Evolutionary conservation across 352 stramenopile genomes (phyloP).

Genomic region (Peronospora destructor): DNA sequence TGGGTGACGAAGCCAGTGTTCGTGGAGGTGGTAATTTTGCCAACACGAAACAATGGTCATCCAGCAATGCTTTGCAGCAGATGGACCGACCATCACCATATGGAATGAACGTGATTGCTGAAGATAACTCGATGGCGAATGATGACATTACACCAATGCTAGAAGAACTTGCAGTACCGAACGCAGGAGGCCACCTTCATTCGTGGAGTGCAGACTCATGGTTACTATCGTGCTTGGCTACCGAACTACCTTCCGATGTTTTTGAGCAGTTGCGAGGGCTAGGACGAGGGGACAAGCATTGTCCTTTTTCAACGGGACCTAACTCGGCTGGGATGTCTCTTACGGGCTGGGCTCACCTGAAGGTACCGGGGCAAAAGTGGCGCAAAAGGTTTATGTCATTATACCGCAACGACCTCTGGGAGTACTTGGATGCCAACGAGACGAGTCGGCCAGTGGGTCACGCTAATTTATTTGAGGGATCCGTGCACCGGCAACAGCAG

Average conservation of each 20-base stretch:
- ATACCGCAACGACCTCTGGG: constrained; percentile 67
- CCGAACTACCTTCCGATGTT: constrained; percentile 52
- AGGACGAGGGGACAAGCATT: constrained; percentile 23
- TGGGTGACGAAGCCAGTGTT: constrained; percentile 83
- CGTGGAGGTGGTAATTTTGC: constrained; percentile 51
- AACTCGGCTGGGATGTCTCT: constrained; percentile 22
- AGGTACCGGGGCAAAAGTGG: constrained; percentile 59
- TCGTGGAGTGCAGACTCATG: constrained; percentile 55
- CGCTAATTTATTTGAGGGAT: constrained; percentile 69
- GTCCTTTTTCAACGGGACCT: constrained; percentile 9
- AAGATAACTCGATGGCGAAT: constrained; percentile 41
- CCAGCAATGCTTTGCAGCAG: constrained; percentile 23
- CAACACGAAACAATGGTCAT: constrained; percentile 32
- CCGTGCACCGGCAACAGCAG: constrained; percentile 43
- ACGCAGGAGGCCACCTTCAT: constrained; percentile 16
- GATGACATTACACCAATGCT: constrained; percentile 39
- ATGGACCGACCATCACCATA: constrained; percentile 42
- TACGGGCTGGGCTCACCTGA: constrained; percentile 52
- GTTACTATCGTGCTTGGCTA: constrained; percentile 60
- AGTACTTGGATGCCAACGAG: constrained; percentile 63
- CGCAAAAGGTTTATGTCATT: constrained; percentile 61
- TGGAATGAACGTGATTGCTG: constrained; percentile 66
- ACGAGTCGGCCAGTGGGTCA: constrained; percentile 58
- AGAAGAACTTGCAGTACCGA: constrained; percentile 22
- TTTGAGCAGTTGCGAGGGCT: constrained; percentile 40